phyloP scores from a whole-genome alignment of 805 yeast genomes.

The Yarrowia bubula region DNA sequence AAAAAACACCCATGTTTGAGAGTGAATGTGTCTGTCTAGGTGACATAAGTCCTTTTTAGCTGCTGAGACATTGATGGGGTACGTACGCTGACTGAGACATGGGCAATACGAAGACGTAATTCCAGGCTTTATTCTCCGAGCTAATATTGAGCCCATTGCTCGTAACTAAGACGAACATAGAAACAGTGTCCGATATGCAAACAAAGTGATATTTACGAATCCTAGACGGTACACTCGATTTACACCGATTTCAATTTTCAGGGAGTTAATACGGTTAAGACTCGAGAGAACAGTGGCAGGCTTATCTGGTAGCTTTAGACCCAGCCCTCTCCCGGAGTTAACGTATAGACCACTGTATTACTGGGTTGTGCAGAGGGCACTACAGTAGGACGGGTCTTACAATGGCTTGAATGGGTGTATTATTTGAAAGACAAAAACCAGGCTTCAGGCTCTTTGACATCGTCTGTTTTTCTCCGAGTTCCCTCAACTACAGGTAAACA shows the following conservation, averaged over 20 bases:
- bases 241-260: neutral
- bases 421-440: too few relatives aligned
- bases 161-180: neutral
- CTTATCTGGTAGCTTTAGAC: neutral
- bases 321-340: neutral
- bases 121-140: neutral
- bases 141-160: neutral
- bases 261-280: too few relatives aligned
- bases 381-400: neutral
- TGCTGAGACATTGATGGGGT: neutral
- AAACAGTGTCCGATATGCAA: too few relatives aligned
- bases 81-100: neutral
- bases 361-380: too few relatives aligned
- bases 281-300: too few relatives aligned
- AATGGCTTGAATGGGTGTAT: neutral
- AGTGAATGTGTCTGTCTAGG: too few relatives aligned
- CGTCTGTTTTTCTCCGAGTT: neutral
- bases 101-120: neutral
- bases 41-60: too few relatives aligned
- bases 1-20: too few relatives aligned
- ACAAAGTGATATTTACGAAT: neutral
- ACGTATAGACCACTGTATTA: too few relatives aligned
- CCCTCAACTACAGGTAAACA: neutral
- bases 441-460: neutral
- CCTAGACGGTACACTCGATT: neutral